These are phyloP conservation scores for Leccinum uliginosum DNA, from an alignment of 768 basidiomycete genomes.

Conservation along the genomic window DNA sequence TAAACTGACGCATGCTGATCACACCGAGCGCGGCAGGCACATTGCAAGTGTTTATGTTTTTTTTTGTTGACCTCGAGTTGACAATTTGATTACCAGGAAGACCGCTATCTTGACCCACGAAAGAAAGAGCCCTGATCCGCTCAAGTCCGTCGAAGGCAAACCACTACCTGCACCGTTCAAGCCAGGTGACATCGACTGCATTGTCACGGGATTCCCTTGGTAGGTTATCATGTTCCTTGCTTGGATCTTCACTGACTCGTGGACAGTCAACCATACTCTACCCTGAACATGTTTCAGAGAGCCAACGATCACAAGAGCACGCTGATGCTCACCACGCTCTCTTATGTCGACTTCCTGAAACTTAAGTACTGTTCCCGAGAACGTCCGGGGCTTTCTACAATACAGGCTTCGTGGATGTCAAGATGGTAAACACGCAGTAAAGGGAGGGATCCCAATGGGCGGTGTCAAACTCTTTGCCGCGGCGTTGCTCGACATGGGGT, in stretches of 20 bases:
- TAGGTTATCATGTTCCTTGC: conserved; percentile 17
- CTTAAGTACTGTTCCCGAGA: conserved; percentile 47
- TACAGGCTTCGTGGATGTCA: conserved; percentile 38
- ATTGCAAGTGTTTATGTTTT: conserved; percentile 34
- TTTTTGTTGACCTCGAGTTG: background rate
- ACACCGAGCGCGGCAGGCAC: conserved; percentile 72
- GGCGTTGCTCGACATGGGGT: conserved; percentile 66
- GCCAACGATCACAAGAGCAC: conserved; percentile 67
- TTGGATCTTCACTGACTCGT: conserved; percentile 3
- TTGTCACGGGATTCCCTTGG: conserved; percentile 79
- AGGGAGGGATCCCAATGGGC: conserved; percentile 66
- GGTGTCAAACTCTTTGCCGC: conserved; percentile 65
- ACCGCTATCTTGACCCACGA: conserved; percentile 53
- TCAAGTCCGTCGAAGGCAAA: conserved; percentile 36
- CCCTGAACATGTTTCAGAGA: conserved; percentile 65
- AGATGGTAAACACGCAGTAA: conserved; percentile 39
- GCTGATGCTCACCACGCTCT: conserved; percentile 55
- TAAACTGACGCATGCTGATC: conserved; percentile 58
- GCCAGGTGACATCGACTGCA: conserved; percentile 53
- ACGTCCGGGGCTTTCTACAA: conserved; percentile 42
- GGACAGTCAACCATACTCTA: conserved; percentile 69
- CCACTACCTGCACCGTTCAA: conserved; percentile 43
- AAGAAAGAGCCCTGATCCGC: conserved; percentile 37
- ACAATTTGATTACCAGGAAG: conserved; percentile 31
- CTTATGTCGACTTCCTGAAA: conserved; percentile 39